Conservation (phyloP, 768 basidiomycete genomes). For the Rhodotorula babjevae region DNA sequence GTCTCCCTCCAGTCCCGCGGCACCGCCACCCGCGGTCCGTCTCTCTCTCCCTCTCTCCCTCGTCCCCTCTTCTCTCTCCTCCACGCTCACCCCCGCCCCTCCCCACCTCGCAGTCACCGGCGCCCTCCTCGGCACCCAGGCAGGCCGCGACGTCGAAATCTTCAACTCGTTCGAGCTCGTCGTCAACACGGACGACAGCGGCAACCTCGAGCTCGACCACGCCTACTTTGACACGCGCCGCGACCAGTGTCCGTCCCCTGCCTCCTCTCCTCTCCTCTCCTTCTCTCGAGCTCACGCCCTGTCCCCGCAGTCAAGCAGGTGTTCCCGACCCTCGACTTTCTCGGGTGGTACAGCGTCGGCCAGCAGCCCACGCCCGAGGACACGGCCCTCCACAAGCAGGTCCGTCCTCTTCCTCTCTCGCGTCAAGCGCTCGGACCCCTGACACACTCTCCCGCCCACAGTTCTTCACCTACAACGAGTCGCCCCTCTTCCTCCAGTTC, state of each 20-base stretch:
- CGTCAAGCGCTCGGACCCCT: background rate
- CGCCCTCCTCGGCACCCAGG: constrained; percentile 87
- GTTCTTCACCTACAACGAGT: constrained; percentile 80
- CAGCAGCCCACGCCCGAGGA: constrained; percentile 67
- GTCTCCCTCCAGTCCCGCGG: constrained; percentile 66
- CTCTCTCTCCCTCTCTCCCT: too few species aligned
- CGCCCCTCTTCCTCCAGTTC: constrained; percentile 76
- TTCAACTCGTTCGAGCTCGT: constrained; percentile 92
- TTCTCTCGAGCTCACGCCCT: background rate
- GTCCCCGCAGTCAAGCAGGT: constrained; percentile 85
- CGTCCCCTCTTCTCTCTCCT: background rate
- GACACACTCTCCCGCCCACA: too few species aligned
- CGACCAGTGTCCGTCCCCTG: constrained; percentile 67
- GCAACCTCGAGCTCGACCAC: constrained; percentile 62
- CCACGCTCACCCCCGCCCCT: background rate
- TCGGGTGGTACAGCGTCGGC: constrained; percentile 95
- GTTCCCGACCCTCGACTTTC: constrained; percentile 92
- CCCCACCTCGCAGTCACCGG: constrained; percentile 65
- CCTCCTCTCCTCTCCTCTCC: background rate
- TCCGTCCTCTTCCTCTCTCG: constrained; percentile 37
- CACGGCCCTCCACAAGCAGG: constrained; percentile 80
- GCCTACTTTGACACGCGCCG: constrained; percentile 73
- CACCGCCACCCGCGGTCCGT: constrained; percentile 41
- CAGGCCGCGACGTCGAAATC: constrained; percentile 91
- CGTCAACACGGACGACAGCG: constrained; percentile 50